Conservation (phyloP, 2,329 filamentous ascomycete species). For the Curvularia sp. region DNA sequence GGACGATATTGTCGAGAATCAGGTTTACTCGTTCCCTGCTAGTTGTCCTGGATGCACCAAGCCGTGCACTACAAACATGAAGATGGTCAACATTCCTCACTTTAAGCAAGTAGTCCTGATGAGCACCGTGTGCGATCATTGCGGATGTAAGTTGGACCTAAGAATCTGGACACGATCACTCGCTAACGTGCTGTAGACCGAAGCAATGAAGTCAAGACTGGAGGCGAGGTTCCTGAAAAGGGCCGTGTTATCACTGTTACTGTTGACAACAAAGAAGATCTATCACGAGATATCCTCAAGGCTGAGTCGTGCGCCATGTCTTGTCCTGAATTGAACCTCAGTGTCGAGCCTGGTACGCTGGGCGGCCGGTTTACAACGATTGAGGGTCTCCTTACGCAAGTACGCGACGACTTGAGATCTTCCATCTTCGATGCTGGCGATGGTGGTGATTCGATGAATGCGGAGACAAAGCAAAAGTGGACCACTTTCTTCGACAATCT, state of each 20-base stretch:
- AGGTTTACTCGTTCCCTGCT: constrained; percentile 91
- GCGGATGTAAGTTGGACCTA: constrained; percentile 65
- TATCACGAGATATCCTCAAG: constrained; percentile 93
- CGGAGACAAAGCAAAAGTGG: constrained; percentile 75
- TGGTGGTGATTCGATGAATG: constrained; percentile 80
- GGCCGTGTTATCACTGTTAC: constrained; percentile 83
- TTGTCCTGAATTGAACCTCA: constrained; percentile 85
- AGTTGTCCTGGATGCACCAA: constrained; percentile 91
- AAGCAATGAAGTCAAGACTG: constrained; percentile 97
- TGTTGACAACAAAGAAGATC: constrained; percentile 73
- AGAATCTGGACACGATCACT: background rate
- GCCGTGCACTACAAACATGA: constrained; percentile 91
- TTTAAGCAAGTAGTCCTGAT: constrained; percentile 98
- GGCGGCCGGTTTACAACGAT: constrained; percentile 97
- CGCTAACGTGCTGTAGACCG: constrained; percentile 61
- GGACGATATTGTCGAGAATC: constrained; percentile 87
- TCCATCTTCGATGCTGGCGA: constrained; percentile 84
- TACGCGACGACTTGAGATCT: constrained; percentile 84
- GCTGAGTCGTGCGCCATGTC: constrained; percentile 88
- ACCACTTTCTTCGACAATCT: constrained; percentile 79
- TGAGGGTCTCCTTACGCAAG: constrained; percentile 90
- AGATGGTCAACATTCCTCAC: constrained; percentile 97
- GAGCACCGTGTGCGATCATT: constrained; percentile 89
- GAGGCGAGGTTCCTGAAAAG: constrained; percentile 85
- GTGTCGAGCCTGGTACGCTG: constrained; percentile 90